Conservation (phyloP, 202 grass and related monocot genomes). For the Panicum hallii region DNA sequence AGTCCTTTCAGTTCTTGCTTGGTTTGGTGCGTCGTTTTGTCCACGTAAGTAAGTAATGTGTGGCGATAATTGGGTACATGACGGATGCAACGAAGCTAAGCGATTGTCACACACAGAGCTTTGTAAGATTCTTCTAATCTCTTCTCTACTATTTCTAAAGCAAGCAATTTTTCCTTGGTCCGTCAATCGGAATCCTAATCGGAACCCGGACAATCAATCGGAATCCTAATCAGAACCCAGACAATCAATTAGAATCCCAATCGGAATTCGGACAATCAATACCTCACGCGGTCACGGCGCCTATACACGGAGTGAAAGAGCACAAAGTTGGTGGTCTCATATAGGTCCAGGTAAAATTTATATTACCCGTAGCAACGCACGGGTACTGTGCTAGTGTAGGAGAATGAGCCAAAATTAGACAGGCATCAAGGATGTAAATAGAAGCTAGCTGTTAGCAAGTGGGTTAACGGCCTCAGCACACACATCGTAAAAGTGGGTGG, state of each 20-base stretch:
- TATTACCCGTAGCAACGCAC: too few relatives aligned
- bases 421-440: neutral
- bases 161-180: too few relatives aligned
- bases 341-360: too few relatives aligned
- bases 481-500: neutral
- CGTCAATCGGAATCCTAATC: too few relatives aligned
- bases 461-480: neutral
- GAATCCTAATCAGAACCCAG: too few relatives aligned
- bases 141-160: too few relatives aligned
- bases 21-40: neutral
- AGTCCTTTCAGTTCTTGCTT: slow-evolving; percentile 12
- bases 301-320: too few relatives aligned
- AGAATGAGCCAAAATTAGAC: neutral
- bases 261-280: too few relatives aligned
- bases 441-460: neutral
- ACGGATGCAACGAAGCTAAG: neutral
- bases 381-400: neutral
- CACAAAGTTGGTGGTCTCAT: too few relatives aligned
- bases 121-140: neutral
- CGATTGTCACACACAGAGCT: neutral
- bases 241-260: too few relatives aligned
- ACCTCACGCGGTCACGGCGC: too few relatives aligned
- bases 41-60: neutral
- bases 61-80: neutral
- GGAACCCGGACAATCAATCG: too few relatives aligned